phyloP scores from a whole-genome alignment of 495 filamentous ascomycete genomes.

The Hypoxylon intermedium region DNA sequence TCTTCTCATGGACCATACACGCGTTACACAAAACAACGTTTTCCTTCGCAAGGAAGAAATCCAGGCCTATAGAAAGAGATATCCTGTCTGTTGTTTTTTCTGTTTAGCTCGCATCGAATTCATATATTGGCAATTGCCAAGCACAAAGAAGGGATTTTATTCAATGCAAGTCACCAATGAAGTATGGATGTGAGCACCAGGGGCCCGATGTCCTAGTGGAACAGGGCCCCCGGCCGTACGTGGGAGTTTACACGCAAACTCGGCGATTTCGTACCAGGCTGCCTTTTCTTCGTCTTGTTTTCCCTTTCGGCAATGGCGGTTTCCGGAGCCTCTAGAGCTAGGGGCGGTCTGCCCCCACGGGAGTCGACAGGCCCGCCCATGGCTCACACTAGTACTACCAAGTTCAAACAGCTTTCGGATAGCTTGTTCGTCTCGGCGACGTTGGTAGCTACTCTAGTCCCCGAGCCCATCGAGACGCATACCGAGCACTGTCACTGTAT shows the following conservation, averaged over 20 bases:
- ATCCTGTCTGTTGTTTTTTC: slow-evolving; percentile 11
- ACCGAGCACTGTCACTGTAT: background rate
- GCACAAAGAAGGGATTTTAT: background rate
- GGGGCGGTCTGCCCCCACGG: too few species aligned
- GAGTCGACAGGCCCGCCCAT: too few species aligned
- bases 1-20: slow-evolving; percentile 29
- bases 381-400: too few species aligned
- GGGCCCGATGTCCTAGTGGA: background rate
- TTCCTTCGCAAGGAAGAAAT: slow-evolving; percentile 6
- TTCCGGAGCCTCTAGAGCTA: too few species aligned
- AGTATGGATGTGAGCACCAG: background rate
- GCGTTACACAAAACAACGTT: slow-evolving; percentile 32
- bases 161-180: background rate
- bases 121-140: slow-evolving; percentile 5
- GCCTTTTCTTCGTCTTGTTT: slow-evolving; percentile 6
- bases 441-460: too few species aligned
- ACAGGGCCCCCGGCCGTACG: slow-evolving; percentile 8
- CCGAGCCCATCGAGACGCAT: background rate
- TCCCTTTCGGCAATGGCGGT: slow-evolving; percentile 18
- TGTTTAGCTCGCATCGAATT: background rate
- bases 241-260: too few species aligned
- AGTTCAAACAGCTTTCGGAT: too few species aligned
- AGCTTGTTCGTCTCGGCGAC: too few species aligned
- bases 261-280: too few species aligned
- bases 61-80: slow-evolving; percentile 17